Base-by-base conservation (phyloP, 139 green algal genomes). In the Micractinium conductrix region DNA sequence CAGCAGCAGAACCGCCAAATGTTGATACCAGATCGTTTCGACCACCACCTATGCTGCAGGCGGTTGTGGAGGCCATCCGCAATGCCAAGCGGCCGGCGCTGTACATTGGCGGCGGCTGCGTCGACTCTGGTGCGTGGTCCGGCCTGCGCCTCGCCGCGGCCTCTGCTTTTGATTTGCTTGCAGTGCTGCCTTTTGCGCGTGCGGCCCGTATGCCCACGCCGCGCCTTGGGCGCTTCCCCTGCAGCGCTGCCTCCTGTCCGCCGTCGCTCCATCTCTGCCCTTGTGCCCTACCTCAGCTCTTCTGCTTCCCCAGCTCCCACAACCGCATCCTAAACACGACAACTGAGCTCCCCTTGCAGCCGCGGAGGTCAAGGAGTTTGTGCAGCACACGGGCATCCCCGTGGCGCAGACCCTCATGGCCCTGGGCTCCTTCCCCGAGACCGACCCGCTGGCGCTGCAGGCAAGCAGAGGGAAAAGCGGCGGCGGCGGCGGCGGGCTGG, bases 401-500 rank as follows among this genome's bases (percentile, higher is more conserved):
- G 93, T 99, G 30, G 92, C 93, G 0, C 89, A 93, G 42, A 99
- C 97, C 2, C 92, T 99, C 55, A 99, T 99, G 97, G 95, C 96
- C 80, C 92, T 99, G 44, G 97, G 97, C 17, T 72, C 90, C 48
- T 97, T 95, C 85, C 91, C 92, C 40, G 87, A 88, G 40, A 67
- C 90, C 42, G 80, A 94, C 78, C 79, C 85, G 4, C 85, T 95
- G 65, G 87, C 91, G 37, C 89, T 98, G 45, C 90, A 96, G 87
- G 98, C 98, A 93, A 26, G 55, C 6, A n/a, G n/a, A n/a, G n/a
- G n/a, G n/a, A n/a, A n/a, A n/a, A n/a, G n/a, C n/a, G n/a, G n/a
- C n/a, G n/a, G n/a, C n/a, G n/a, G n/a, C n/a, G n/a, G n/a, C n/a
- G n/a, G n/a, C n/a, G n/a, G n/a, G n/a, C n/a, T n/a, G n/a, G n/a